Evolutionary conservation across 345 rosid genomes (phyloP).

Genomic region (Raphanus raphanistrum): DNA sequence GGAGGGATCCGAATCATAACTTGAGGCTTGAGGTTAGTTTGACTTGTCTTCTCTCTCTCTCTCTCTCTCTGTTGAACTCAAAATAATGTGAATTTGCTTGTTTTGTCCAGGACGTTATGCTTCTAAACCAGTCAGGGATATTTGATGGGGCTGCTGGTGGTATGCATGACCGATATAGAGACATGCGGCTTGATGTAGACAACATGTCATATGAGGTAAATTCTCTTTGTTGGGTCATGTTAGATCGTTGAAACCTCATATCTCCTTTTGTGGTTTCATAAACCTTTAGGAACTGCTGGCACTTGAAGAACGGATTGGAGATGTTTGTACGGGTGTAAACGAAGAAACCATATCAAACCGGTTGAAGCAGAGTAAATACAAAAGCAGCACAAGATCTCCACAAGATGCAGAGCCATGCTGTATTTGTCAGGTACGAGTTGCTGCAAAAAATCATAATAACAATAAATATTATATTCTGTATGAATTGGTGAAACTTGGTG

Average conservation of each 20-base stretch:
- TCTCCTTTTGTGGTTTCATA: background rate
- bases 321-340: slow-evolving; percentile 81
- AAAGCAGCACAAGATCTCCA: slow-evolving; percentile 26
- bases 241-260: background rate
- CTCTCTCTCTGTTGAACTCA: background rate
- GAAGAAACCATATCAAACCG: slow-evolving; percentile 61
- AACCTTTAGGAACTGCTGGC: slow-evolving; percentile 73
- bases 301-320: slow-evolving; percentile 88
- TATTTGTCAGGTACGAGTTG: slow-evolving; percentile 64
- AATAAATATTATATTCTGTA: background rate
- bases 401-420: slow-evolving; percentile 82
- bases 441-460: background rate
- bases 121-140: slow-evolving; percentile 67
- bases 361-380: slow-evolving; percentile 51
- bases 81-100: background rate
- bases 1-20: slow-evolving; percentile 56
- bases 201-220: slow-evolving; percentile 97
- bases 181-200: slow-evolving; percentile 98
- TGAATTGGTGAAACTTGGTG: slow-evolving; percentile 18
- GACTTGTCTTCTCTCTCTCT: slow-evolving; percentile 2
- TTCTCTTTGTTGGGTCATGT: background rate
- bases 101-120: slow-evolving; percentile 71
- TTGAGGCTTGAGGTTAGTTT: slow-evolving; percentile 68
- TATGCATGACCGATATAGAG: slow-evolving; percentile 80
- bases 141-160: slow-evolving; percentile 71